Conservation (phyloP, 1,284 basidiomycete genomes). For the Pascua sp. region DNA sequence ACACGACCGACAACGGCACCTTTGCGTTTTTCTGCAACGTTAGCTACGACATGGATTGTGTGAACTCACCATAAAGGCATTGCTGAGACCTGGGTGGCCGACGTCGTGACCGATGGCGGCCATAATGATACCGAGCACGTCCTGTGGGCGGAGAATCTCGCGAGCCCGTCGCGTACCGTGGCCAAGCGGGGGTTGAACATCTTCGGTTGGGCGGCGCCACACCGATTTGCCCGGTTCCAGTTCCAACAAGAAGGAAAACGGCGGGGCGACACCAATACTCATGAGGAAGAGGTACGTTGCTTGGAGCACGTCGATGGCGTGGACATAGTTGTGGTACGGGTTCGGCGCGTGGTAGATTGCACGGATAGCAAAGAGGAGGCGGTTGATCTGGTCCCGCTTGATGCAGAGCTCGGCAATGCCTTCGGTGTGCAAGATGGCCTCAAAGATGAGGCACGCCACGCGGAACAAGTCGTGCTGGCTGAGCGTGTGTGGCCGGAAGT, state of each 20-base stretch:
- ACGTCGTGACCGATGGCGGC: conserved; percentile 94
- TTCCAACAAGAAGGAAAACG: conserved; percentile 52
- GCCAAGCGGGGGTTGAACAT: conserved; percentile 21
- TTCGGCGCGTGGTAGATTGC: conserved; percentile 83
- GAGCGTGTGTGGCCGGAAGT: conserved; percentile 79
- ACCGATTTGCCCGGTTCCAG: conserved; percentile 20
- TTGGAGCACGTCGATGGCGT: conserved; percentile 90
- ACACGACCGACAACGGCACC: conserved; percentile 79
- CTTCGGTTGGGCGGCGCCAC: conserved; percentile 32
- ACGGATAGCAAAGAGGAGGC: conserved; percentile 74
- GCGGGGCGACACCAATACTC: conserved; percentile 72
- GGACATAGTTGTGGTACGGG: conserved; percentile 93
- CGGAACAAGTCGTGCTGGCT: conserved; percentile 73
- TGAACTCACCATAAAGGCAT: conserved; percentile 77
- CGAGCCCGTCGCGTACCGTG: conserved; percentile 36
- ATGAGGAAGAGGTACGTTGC: conserved; percentile 80
- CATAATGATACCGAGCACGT: conserved; percentile 76
- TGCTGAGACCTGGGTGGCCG: conserved; percentile 87
- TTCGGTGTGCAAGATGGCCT: conserved; percentile 56
- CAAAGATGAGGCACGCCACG: conserved; percentile 71
- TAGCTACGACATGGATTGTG: background rate
- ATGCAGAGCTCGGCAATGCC: conserved; percentile 68
- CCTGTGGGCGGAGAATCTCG: conserved; percentile 59
- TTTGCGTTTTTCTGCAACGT: conserved; percentile 76
- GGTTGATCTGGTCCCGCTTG: conserved; percentile 58